These are phyloP conservation scores for Urostyla sp. DNA, from an alignment of 73 alveolate genomes.

Conservation along the genomic window DNA sequence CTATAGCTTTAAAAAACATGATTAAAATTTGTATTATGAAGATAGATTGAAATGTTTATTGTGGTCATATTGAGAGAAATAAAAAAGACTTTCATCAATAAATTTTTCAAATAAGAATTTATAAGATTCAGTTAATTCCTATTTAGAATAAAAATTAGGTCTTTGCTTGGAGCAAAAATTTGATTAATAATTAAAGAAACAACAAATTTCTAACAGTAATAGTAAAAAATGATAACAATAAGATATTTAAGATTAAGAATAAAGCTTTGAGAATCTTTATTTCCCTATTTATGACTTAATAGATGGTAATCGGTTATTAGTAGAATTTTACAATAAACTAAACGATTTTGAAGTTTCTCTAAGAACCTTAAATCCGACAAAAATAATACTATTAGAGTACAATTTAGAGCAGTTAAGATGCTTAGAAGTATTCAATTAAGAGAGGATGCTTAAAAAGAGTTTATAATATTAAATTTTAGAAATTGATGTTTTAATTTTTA, in stretches of 20 bases:
- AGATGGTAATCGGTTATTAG: conserved; percentile 32
- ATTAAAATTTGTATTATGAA: conserved; percentile 8
- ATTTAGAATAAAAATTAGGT: not conserved
- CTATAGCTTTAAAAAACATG: not conserved
- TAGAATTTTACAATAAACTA: not conserved
- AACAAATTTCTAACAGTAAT: not conserved
- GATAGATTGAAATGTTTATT: conserved; percentile 5
- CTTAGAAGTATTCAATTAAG: conserved; percentile 43
- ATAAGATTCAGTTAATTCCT: not conserved
- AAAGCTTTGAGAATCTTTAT: conserved; percentile 1
- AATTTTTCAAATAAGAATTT: not conserved
- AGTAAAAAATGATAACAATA: conserved; percentile 12
- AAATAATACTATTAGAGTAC: conserved; percentile 21
- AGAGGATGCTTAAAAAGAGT: not conserved
- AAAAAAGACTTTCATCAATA: not conserved
- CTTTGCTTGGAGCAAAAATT: conserved; percentile 17
- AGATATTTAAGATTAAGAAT: conserved; percentile 28
- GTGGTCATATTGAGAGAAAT: conserved; percentile 7
- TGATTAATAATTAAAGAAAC: conserved; percentile 3
- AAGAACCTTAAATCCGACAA: conserved; percentile 15
- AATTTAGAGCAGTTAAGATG: conserved; percentile 39
- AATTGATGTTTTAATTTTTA: conserved; percentile 18
- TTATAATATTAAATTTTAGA: not conserved
- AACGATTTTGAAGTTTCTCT: conserved; percentile 20
- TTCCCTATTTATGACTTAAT: not conserved